Evolutionary conservation across 164 flowering plant species (phyloP).

Genomic region (Houttuynia cordata): DNA sequence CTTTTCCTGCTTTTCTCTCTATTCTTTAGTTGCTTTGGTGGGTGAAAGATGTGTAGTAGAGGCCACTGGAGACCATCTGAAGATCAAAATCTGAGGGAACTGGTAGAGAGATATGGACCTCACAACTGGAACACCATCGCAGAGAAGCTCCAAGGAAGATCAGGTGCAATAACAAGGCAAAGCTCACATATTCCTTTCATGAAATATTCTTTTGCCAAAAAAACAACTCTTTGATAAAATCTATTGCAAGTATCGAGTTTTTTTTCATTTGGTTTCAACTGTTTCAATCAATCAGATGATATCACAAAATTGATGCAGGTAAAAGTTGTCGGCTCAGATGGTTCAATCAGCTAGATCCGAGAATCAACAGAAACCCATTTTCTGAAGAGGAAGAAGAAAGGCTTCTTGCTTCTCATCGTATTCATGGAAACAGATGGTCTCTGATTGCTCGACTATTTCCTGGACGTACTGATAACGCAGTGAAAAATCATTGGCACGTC

Average conservation of each 20-base stretch:
- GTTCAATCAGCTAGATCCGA: constrained; percentile 68
- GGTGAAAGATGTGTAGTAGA: constrained; percentile 41
- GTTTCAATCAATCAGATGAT: neutral
- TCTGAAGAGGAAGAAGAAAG: constrained; percentile 65
- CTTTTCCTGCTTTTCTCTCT: neutral
- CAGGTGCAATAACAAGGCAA: constrained; percentile 28
- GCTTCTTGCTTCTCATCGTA: constrained; percentile 48
- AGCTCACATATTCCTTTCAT: neutral
- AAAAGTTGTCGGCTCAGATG: constrained; percentile 75
- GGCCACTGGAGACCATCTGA: constrained; percentile 84
- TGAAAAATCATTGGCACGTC: constrained; percentile 76
- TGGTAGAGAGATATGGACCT: constrained; percentile 55
- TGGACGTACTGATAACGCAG: constrained; percentile 65
- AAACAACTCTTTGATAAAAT: neutral
- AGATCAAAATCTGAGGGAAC: constrained; percentile 55
- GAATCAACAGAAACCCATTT: constrained; percentile 52
- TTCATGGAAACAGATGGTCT: constrained; percentile 66
- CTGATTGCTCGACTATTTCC: constrained; percentile 55
- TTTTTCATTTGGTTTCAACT: neutral
- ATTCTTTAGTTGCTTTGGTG: neutral
- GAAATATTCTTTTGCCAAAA: neutral
- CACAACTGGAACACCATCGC: constrained; percentile 85
- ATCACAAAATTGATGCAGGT: constrained; percentile 22
- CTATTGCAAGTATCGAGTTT: neutral
- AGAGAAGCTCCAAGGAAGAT: constrained; percentile 68